These are phyloP conservation scores for Cryptococcus sp. DNA, from an alignment of 1,284 basidiomycete species.

Conservation along the genomic window DNA sequence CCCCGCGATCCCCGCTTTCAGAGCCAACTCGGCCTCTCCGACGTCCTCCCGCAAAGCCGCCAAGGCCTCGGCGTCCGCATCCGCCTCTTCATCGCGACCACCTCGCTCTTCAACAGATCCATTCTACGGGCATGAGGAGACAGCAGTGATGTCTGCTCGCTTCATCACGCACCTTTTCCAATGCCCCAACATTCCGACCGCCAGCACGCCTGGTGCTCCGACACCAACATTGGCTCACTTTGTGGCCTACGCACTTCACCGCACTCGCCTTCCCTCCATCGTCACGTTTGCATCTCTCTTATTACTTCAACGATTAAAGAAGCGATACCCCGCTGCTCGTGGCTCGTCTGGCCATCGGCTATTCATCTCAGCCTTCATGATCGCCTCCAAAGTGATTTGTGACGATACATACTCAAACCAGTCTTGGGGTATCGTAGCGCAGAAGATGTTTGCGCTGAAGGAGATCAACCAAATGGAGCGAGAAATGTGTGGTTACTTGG, in stretches of 20 bases:
- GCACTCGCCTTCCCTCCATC: slow-evolving; percentile 76
- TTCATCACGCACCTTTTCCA: slow-evolving; percentile 62
- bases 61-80: slow-evolving; percentile 45
- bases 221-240: slow-evolving; percentile 70
- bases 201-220: slow-evolving; percentile 44
- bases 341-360: slow-evolving; percentile 88
- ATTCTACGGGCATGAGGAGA: slow-evolving; percentile 76
- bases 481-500: slow-evolving; percentile 88
- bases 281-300: slow-evolving; percentile 85
- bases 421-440: slow-evolving; percentile 90
- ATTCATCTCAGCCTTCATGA: slow-evolving; percentile 93
- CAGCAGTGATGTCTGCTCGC: slow-evolving; percentile 64
- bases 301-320: slow-evolving; percentile 81
- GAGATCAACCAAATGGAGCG: slow-evolving; percentile 97
- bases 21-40: slow-evolving; percentile 42
- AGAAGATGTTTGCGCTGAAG: slow-evolving; percentile 82
- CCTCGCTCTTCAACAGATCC: slow-evolving; percentile 58
- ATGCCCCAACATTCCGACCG: slow-evolving; percentile 52
- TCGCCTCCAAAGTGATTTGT: slow-evolving; percentile 67
- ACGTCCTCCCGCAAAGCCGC: slow-evolving; percentile 46
- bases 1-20: slow-evolving; percentile 33
- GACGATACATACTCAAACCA: slow-evolving; percentile 97
- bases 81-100: slow-evolving; percentile 40
- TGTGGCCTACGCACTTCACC: slow-evolving; percentile 85
- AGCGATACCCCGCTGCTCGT: slow-evolving; percentile 84